Conservation (phyloP, 139 green algal genomes). For the Picochlorum sp. region DNA sequence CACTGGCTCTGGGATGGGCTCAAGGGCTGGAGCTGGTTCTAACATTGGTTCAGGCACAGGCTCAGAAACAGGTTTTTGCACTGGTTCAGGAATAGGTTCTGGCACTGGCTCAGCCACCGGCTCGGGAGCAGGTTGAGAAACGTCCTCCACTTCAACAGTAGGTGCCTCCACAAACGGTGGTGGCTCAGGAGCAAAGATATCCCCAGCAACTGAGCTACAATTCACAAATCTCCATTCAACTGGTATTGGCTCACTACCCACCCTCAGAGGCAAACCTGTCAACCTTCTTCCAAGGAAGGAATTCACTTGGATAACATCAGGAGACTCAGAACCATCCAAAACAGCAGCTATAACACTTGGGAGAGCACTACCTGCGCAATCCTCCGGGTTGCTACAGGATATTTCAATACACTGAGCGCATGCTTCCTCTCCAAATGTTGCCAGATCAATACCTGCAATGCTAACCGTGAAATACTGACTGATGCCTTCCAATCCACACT, state of each 20-base stretch:
- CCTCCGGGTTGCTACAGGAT: background rate
- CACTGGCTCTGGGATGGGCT: background rate
- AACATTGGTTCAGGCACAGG: no score
- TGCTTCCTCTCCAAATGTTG: background rate
- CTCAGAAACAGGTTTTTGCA: no score
- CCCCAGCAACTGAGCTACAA: constrained; percentile 1
- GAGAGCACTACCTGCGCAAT: background rate
- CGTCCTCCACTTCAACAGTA: no score
- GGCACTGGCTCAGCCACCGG: background rate
- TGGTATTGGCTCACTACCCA: background rate
- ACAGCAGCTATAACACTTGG: background rate
- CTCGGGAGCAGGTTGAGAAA: background rate
- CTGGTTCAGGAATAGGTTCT: background rate
- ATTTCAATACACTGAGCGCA: background rate
- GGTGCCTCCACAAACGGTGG: background rate
- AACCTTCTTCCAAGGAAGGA: background rate
- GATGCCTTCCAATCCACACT: background rate
- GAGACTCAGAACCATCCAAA: background rate
- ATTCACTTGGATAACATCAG: constrained; percentile 2
- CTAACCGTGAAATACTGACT: background rate
- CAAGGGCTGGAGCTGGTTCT: background rate
- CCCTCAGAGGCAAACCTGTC: background rate
- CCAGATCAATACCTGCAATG: background rate
- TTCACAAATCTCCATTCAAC: constrained; percentile 7
- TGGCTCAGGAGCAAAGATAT: background rate